phyloP scores from a whole-genome alignment of 345 rosid species.

The Tarenaya hassleriana region DNA sequence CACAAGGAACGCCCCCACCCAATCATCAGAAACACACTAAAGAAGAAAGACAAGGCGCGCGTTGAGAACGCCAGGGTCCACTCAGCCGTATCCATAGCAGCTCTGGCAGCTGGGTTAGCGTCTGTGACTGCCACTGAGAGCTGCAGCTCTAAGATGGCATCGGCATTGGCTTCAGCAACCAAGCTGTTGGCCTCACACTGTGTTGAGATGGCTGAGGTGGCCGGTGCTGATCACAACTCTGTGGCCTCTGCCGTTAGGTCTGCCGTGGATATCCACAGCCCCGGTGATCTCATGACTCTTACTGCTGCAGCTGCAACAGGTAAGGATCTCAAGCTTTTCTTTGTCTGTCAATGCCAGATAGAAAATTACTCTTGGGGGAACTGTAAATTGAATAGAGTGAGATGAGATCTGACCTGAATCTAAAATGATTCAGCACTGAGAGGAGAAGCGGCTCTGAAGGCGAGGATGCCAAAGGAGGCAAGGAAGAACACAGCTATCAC shows the following conservation, averaged over 20 bases:
- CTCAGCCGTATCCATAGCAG: slow-evolving; percentile 76
- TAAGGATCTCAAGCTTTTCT: no score
- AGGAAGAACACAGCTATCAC: slow-evolving; percentile 80
- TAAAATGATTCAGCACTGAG: slow-evolving; percentile 49
- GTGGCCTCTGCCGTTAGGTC: slow-evolving; percentile 63
- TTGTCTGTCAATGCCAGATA: no score
- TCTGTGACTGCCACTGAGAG: slow-evolving; percentile 60
- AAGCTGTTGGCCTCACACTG: slow-evolving; percentile 87
- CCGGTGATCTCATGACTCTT: slow-evolving; percentile 84
- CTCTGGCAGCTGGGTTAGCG: slow-evolving; percentile 87
- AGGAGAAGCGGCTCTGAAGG: slow-evolving; percentile 85
- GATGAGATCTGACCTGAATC: slow-evolving; percentile 9
- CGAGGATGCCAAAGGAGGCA: slow-evolving; percentile 79
- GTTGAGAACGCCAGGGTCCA: slow-evolving; percentile 71
- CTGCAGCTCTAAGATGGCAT: slow-evolving; percentile 50
- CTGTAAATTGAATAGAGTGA: no score
- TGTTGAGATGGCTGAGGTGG: slow-evolving; percentile 69
- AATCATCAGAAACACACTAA: slow-evolving; percentile 22
- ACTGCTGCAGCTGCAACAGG: slow-evolving; percentile 98
- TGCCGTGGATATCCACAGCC: slow-evolving; percentile 67
- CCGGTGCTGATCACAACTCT: slow-evolving; percentile 63
- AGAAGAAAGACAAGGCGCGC: slow-evolving; percentile 73
- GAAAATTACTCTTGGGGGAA: no score
- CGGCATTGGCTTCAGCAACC: slow-evolving; percentile 77
- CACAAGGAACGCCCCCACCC: no score